Conservation (phyloP, 1,284 basidiomycete species). For the Naganishia sp. region DNA sequence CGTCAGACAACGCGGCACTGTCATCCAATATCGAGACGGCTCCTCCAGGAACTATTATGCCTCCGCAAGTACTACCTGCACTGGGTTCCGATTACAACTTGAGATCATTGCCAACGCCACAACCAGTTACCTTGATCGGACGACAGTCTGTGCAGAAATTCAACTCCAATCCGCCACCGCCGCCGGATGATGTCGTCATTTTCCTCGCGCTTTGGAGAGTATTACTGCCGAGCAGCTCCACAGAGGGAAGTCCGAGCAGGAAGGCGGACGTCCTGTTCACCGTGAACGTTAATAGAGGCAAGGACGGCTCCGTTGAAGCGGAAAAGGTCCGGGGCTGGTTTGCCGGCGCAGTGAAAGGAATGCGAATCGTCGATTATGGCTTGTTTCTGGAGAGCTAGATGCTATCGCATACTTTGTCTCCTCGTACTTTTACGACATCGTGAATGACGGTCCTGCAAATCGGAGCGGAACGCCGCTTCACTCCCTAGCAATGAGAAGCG, state of each 20-base stretch:
- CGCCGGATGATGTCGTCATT: constrained; percentile 69
- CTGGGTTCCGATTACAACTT: constrained; percentile 26
- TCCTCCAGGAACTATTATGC: constrained; percentile 36
- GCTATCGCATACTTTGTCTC: not conserved
- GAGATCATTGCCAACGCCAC: constrained; percentile 61
- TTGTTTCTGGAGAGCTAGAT: constrained; percentile 61
- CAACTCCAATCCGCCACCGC: constrained; percentile 57
- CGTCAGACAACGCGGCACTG: constrained; percentile 83
- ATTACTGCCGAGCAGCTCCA: constrained; percentile 36
- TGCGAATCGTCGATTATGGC: constrained; percentile 69
- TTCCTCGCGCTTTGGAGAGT: constrained; percentile 77
- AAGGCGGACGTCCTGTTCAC: constrained; percentile 75
- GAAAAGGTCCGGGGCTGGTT: constrained; percentile 60
- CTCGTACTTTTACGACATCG: too few relatives aligned
- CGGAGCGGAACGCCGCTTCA: not conserved
- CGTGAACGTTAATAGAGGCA: constrained; percentile 64
- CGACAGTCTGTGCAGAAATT: constrained; percentile 75
- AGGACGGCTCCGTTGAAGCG: constrained; percentile 41
- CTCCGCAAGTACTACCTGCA: constrained; percentile 31
- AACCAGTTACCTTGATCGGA: constrained; percentile 63
- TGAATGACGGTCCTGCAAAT: not conserved
- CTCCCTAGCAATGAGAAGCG: too few relatives aligned
- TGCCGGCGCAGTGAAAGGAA: constrained; percentile 60
- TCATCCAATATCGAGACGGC: constrained; percentile 56
- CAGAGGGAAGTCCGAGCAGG: constrained; percentile 52